Base-by-base conservation (phyloP, 225 moss, liverwort and hornwort genomes). In the Bryum argenteum region DNA sequence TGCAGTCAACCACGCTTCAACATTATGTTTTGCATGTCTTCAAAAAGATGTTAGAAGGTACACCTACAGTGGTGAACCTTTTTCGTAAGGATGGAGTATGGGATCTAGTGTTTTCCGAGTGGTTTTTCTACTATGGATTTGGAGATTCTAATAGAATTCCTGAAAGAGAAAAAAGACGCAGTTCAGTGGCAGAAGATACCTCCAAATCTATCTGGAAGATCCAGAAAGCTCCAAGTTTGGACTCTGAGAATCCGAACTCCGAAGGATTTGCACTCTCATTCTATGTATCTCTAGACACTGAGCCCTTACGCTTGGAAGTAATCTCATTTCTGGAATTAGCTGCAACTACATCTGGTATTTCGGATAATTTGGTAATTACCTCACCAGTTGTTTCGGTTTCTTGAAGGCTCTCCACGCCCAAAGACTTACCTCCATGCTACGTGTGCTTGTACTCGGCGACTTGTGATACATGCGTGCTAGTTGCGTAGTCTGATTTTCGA, bases 321-420 rank as follows among this genome's bases (percentile, higher is more conserved):
- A 89, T 91, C 54, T 91, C 91, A 15, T 91, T 91, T 84, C 79
- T 91, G 83, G 91, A 91, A 78, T 82, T 91, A 73, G 89, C 91
- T 82, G 91, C 91, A 69, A 91, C 89, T 23, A 75, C 78, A 54
- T 78, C 83, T 71, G 85, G 87, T 44, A 70, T 83, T 60, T 68
- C 76, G 18, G 83, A 91, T 53, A 91, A 91, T 71, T 75, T 88
- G 91, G 91, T 91, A 88, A 69, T 9, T 64, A 18, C 48, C 33
- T 53, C 37, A 66, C 22, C 51, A 17, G 20, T 22, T 28, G 17
- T 59, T 26, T 45, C 16, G 20, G 55, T 47, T 54, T 74, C 21
- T 47, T 50, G 15, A 60, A 66, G 66, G 66, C 21, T 12, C 50
- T 70, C 33, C 5, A 54, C 47, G 42, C 40, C 21, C 24, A 40